phyloP scores from a whole-genome alignment of 208 protist genomes.

The Crithidia brevicula region DNA sequence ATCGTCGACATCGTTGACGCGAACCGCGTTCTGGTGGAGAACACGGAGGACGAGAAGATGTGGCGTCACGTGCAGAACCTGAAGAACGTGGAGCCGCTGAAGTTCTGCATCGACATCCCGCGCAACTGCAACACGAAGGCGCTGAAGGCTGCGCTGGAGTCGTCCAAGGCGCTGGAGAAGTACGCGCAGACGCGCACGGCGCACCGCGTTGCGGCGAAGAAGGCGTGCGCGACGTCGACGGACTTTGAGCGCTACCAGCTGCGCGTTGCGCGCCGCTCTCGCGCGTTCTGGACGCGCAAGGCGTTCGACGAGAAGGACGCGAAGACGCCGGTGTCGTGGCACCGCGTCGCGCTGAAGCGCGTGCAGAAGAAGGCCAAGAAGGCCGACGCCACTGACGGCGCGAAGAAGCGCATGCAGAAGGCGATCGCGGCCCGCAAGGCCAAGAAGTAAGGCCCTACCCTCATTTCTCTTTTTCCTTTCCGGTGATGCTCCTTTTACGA shows the following conservation, averaged over 20 bases:
- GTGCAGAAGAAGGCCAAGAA: conserved; percentile 88
- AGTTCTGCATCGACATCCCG: conserved; percentile 58
- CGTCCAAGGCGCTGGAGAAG: conserved; percentile 82
- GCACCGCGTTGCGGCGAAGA: conserved; percentile 77
- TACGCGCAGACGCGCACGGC: conserved; percentile 87
- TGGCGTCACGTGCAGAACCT: conserved; percentile 92
- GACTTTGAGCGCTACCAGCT: conserved; percentile 95
- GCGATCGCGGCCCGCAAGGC: conserved; percentile 74
- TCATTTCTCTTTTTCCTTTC: conserved; percentile 18
- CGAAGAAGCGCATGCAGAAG: conserved; percentile 92
- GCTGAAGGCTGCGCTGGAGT: conserved; percentile 74
- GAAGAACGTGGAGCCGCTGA: conserved; percentile 88
- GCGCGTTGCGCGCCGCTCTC: conserved; percentile 89
- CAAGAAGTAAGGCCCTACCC: conserved; percentile 39
- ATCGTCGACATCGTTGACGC: conserved; percentile 91
- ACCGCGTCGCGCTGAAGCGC: conserved; percentile 88
- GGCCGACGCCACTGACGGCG: conserved; percentile 67
- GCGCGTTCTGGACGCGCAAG: conserved; percentile 91
- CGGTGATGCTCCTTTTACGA: too few species aligned
- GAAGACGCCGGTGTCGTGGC: conserved; percentile 89
- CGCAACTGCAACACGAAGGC: conserved; percentile 81
- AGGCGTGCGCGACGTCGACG: conserved; percentile 79
- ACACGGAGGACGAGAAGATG: conserved; percentile 89
- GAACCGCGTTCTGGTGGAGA: conserved; percentile 92
- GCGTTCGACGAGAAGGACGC: conserved; percentile 91